Percentiles rank a stretch among this genome's conserved stretches.
phyloP scores from a whole-genome alignment of 2,329 filamentous ascomycete species.

The Cryphonectria parasitica region DNA sequence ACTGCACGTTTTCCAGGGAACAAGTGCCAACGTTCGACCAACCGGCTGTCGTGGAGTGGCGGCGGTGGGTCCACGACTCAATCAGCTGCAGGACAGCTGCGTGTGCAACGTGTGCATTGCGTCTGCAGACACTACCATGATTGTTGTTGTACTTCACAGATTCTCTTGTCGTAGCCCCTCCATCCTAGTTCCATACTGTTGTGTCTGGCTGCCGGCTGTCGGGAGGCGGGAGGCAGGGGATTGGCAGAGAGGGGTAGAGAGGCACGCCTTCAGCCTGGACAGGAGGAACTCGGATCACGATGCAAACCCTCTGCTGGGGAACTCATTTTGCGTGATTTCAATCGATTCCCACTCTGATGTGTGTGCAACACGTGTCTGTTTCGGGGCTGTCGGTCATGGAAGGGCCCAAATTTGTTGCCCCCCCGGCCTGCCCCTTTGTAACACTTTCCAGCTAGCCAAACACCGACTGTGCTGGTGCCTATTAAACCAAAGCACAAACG shows the following conservation, averaged over 20 bases:
- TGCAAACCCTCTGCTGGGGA: background rate
- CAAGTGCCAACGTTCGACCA: background rate
- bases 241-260: background rate
- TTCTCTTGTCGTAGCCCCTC: background rate
- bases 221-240: background rate
- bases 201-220: background rate
- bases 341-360: background rate
- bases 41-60: background rate
- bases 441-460: slow-evolving; percentile 19
- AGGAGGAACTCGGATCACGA: slow-evolving; percentile 8
- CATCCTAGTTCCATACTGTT: background rate
- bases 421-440: slow-evolving; percentile 3
- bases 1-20: slow-evolving; percentile 2
- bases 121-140: background rate
- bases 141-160: background rate
- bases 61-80: background rate
- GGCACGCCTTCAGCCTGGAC: background rate
- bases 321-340: background rate
- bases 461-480: slow-evolving; percentile 1
- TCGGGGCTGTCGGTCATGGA: slow-evolving; percentile 8
- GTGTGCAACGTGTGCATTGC: background rate
- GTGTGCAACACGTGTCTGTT: slow-evolving; percentile 1
- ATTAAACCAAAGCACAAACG: slow-evolving; percentile 13
- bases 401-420: slow-evolving; percentile 9
- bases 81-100: background rate